These are phyloP conservation scores for Arachnomyces sp. DNA, from an alignment of 2,329 filamentous ascomycete species.

Conservation along the genomic window DNA sequence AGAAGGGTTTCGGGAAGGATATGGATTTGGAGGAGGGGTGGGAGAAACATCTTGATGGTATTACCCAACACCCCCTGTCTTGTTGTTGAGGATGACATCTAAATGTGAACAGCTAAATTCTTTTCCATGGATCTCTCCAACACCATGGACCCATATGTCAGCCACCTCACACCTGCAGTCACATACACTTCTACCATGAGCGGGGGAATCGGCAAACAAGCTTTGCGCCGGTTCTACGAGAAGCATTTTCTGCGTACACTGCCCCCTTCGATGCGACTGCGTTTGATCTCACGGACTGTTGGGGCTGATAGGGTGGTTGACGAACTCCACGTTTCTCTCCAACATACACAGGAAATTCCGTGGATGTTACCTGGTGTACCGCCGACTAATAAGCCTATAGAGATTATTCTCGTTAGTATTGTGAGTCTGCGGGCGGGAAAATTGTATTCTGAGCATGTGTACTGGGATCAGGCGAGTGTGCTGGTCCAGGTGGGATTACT, in stretches of 20 bases:
- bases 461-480: constrained; percentile 58
- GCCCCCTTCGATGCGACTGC: constrained; percentile 45
- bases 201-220: constrained; percentile 31
- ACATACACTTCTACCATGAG: constrained; percentile 13
- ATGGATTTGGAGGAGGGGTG: constrained; percentile 24
- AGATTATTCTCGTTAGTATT: constrained; percentile 51
- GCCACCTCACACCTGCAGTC: no score
- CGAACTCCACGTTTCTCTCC: constrained; percentile 51
- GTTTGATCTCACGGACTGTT: constrained; percentile 51
- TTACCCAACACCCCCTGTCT: neutral
- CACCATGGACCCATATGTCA: no score
- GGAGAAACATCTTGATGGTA: constrained; percentile 19
- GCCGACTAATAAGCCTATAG: constrained; percentile 50
- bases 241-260: constrained; percentile 49
- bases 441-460: constrained; percentile 48
- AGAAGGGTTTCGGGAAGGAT: constrained; percentile 50
- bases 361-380: constrained; percentile 55
- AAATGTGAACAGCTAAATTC: no score
- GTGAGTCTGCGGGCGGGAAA: constrained; percentile 47
- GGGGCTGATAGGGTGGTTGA: constrained; percentile 55
- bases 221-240: constrained; percentile 46
- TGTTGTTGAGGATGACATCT: neutral
- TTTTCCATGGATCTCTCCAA: no score
- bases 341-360: constrained; percentile 48
- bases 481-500: constrained; percentile 53